Conservation (phyloP, 139 green algal genomes). For the Picochlorum costavermella region DNA sequence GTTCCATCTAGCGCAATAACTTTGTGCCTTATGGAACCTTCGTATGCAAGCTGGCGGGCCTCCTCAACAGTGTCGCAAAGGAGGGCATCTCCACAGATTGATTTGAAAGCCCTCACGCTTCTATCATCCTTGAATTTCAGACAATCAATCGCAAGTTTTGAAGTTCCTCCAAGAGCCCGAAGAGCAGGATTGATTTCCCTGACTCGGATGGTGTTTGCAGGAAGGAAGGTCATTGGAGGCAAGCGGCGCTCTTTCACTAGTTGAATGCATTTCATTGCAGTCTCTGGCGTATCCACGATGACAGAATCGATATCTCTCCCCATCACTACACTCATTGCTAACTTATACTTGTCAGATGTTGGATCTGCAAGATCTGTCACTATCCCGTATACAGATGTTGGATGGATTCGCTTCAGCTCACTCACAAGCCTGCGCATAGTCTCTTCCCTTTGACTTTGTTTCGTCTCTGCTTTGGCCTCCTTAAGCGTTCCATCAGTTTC, state of each 20-base stretch:
- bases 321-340: conserved; percentile 80
- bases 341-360: conserved; percentile 65
- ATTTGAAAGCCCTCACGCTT: conserved; percentile 50
- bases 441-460: conserved; percentile 56
- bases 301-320: conserved; percentile 82
- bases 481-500: conserved; percentile 56
- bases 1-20: conserved; percentile 81
- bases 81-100: conserved; percentile 68
- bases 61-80: conserved; percentile 81
- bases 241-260: conserved; percentile 50
- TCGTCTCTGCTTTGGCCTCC: conserved; percentile 56
- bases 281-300: conserved; percentile 68
- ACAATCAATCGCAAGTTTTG: conserved; percentile 75
- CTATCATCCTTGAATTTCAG: conserved; percentile 56
- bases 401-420: conserved; percentile 58
- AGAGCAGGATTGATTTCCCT: conserved; percentile 72
- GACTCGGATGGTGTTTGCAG: conserved; percentile 22
- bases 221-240: conserved; percentile 82
- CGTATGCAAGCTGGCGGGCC: conserved; percentile 63
- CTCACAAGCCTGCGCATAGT: conserved; percentile 48
- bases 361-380: conserved; percentile 72
- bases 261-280: conserved; percentile 68
- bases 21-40: conserved; percentile 46
- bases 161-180: conserved; percentile 60
- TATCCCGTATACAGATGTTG: conserved; percentile 62